Evolutionary conservation across 2,329 filamentous ascomycete genomes (phyloP), one percentile per base, ranked within the genome.

Genomic region (Fusarium chlamydosporum): DNA sequence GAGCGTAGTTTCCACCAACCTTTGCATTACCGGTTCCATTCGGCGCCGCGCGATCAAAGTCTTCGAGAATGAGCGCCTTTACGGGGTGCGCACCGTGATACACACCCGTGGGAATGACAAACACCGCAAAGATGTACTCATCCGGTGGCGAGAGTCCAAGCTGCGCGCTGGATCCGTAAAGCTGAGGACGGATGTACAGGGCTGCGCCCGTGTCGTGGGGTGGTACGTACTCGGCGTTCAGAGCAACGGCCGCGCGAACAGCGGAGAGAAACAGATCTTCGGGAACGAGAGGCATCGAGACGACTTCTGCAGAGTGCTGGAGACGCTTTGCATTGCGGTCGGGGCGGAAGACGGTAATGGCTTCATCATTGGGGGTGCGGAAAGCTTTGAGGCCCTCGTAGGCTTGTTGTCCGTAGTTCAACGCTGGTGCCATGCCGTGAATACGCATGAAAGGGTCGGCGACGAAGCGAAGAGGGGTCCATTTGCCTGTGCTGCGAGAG

Each of bases 301-400:
- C 90, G 76, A 91, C 94, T 52, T 88, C 88, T 43, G 93, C 93
- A 15, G 92, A 96, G 83, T 94, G 89, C 77, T 93, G 91, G 85
- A 98, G 88, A 62, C 95, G 92, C 41, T 82, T 80, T 37, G 94
- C 96, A 79, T 98, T 98, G 77, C 91, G 89, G 75, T 90, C 86
- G 0, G 95, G 92, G 6, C 95, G 91, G 88, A 98, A 98, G 79
- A 98, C 88, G 77, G 89, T 88, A 82, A 98, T 94, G 62, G 82
- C 81, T 62, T 84, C 78, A 78, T 91, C 88, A 60, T 86, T 83
- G 18, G 93, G 92, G 4, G 86, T 84, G 67, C 95, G 93, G 86
- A 97, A 97, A 56, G 95, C 94, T 81, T 98, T 98, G 78, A 98
- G 89, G n/a, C 96, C 96, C 79, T 99, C 96, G 84, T 97, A 99